These are phyloP conservation scores for Prunus armeniaca DNA, from an alignment of 306 rosid genomes.

Conservation along the genomic window DNA sequence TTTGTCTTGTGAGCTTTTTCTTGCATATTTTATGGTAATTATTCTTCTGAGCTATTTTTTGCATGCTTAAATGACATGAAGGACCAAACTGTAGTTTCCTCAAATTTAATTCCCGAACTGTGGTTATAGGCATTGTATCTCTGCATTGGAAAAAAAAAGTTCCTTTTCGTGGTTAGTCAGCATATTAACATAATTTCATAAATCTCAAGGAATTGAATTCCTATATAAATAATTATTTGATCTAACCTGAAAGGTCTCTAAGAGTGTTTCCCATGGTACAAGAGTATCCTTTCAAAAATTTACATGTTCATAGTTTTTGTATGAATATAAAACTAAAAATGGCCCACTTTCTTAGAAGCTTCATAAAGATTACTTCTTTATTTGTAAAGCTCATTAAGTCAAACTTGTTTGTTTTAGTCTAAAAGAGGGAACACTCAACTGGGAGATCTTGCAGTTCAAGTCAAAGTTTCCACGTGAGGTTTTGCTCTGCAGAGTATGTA, in stretches of 20 bases:
- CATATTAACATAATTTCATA: not conserved
- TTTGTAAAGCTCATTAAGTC: constrained; percentile 5
- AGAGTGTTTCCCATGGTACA: not conserved
- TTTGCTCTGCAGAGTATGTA: constrained; percentile 86
- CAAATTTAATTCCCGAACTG: not conserved
- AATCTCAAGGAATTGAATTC: not conserved
- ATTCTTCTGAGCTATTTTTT: not conserved
- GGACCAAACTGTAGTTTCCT: not conserved
- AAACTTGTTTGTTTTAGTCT: constrained; percentile 44
- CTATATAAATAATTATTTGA: not conserved
- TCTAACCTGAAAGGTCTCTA: not conserved
- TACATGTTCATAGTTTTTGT: not conserved
- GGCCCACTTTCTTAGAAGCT: constrained; percentile 6
- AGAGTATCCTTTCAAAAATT: not conserved
- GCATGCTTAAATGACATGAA: not conserved
- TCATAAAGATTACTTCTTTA: constrained; percentile 7
- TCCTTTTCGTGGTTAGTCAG: not conserved
- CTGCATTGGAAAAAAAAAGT: not conserved
- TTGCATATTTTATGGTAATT: not conserved
- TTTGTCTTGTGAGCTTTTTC: not conserved
- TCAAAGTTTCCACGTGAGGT: constrained; percentile 87
- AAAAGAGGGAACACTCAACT: constrained; percentile 90
- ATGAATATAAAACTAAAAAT: not conserved
- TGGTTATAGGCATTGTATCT: not conserved
- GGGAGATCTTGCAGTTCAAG: constrained; percentile 86